Evolutionary conservation across 176 grass and related monocot genomes (phyloP), one percentile per base, ranked within the genome.

Genomic region (Ensete glaucum): DNA sequence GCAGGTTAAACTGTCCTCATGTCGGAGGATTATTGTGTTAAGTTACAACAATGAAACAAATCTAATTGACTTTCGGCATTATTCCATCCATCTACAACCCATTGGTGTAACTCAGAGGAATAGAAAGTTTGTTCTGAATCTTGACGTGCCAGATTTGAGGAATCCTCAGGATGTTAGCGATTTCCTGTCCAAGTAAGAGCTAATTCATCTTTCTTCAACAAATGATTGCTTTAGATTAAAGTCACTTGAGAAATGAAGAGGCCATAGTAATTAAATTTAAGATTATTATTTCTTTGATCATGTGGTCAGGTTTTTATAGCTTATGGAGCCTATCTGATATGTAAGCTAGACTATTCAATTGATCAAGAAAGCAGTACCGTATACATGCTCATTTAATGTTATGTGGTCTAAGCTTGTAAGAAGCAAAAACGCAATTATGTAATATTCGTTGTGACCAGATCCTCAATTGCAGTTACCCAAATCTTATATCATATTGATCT

Each of bases 181-280:
- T 73, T 91, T 71, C 26, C 68, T 91, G 55, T 87, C 85, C 67
- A 91, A 80, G 88, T 91, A 91, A 91, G 82, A 80, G 26, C 11
- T 64, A 22, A 64, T n/a, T 13, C 34, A 76, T 52, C 10, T 21
- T 76, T 64, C 11, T 17, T 0, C 1, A 55, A 25, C 16, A 43
- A 43, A 43, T 43, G 34, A 43, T 43, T 6, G 34, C 34, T 43
- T 43, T 43, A 43, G 34, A 43, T 43, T 43, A 43, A 43, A 43
- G 4, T 43, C 6, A 43, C 34, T 43, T 43, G 34, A 5, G 34
- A 43, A 43, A 43, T 11, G 16, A 25, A 12, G 21, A 73, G 12
- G 34, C 4, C 53, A 56, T 8, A n/a, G n/a, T n/a, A 15, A 9
- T 50, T 50, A 43, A 43, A 43, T 43, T 6, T 43, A 43, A 43